A percentile compares a stretch with the other conserved stretches of the same genome.
phyloP scores from a whole-genome alignment of 148 eudicot species.

The Mesembryanthemum crystallinum region DNA sequence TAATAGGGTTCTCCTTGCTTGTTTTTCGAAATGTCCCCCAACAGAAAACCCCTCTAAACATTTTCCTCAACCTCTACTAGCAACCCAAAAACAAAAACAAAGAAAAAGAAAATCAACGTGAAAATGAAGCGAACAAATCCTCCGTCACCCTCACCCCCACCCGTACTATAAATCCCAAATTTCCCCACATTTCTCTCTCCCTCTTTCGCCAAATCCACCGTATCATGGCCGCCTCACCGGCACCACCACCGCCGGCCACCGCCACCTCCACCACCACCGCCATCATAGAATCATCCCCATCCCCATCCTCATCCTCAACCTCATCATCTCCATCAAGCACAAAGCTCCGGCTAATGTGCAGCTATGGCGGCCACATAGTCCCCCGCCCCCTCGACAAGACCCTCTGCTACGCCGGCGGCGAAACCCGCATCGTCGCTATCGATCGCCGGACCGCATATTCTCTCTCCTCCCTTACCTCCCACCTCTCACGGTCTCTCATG shows the following conservation, averaged over 20 bases:
- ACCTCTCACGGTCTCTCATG: conserved; percentile 44
- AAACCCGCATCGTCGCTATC: conserved; percentile 71
- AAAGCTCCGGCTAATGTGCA: conserved; percentile 76
- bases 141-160: not conserved
- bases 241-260: conserved; percentile 20
- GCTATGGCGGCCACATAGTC: conserved; percentile 78
- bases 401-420: conserved; percentile 80
- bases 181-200: not conserved
- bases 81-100: no score
- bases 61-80: no score
- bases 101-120: not conserved
- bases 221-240: conserved; percentile 32
- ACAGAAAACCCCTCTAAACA: no score
- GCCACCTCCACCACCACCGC: conserved; percentile 4
- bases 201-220: conserved; percentile 17
- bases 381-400: conserved; percentile 71
- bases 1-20: no score
- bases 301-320: conserved; percentile 16
- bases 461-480: conserved; percentile 40
- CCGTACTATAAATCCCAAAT: not conserved
- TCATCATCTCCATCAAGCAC: conserved; percentile 11
- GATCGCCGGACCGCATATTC: conserved; percentile 42
- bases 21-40: no score
- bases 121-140: not conserved
- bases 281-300: conserved; percentile 1